Base-by-base conservation (phyloP, 352 stramenopile species). In the Globisporangium ultimum region DNA sequence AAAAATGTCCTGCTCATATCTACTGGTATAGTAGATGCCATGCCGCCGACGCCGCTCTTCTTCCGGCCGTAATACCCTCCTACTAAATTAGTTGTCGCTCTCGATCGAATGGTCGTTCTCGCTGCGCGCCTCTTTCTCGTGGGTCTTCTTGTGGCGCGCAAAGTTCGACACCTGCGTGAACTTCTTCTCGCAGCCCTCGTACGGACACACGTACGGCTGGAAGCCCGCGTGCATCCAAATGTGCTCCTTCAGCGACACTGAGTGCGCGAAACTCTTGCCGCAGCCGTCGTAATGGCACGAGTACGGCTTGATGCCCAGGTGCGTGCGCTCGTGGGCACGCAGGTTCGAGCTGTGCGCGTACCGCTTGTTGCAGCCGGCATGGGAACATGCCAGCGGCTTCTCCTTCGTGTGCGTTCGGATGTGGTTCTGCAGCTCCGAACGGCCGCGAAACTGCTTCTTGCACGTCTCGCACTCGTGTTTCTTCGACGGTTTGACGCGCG, bases 301-400 rank as follows among this genome's bases (percentile, higher is more conserved):
- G 68, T 95, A 97, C 18, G 90, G 90, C 71, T 97, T 97, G 48
- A 96, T 80, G 17, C 85, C 86, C 10, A 85, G 81, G 61, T 97
- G 90, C n/a, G 87, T 95, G 36, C 89, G 87, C 59, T 96, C 88
- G 58, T 97, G 90, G n/a, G 88, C 92, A 21, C 83, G 87, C 41
- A 97, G 66, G 58, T 97, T 97, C 24, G 84, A 94, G 55, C 81
- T 95, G 68, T 97, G 89, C 7, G 84, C 84, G 65, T 97, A 97
- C 38, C 79, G 84, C 64, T 97, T 97, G 18, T 74, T 79, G 64
- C 90, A 97, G 41, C 85, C 84, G 1, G 75, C 72, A 60, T 91
- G 91, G 28, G 80, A 91, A 65, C 90, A 97, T 57, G 89, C 84
- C 55, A 95, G 86, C 22, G 90, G 89, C 61, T 96, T 96, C 63